Evolutionary conservation across 148 eudicot species (phyloP).

Genomic region (Cornus kousa): DNA sequence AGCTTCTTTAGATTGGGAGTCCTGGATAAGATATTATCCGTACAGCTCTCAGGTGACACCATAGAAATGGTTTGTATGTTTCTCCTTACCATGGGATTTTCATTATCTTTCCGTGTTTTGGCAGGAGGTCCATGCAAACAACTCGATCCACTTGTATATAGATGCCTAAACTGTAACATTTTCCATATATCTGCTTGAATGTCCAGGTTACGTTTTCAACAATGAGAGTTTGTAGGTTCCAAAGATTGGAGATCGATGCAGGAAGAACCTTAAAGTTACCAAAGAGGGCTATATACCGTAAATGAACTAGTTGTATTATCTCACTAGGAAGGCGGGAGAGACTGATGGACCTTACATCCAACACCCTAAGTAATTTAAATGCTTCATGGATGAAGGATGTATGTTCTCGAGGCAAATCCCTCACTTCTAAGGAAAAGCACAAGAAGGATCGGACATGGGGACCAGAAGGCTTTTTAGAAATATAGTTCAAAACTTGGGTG

Average conservation of each 20-base stretch:
- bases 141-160: slow-evolving; percentile 28
- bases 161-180: slow-evolving; percentile 36
- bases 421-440: slow-evolving; percentile 23
- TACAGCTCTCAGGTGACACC: slow-evolving; percentile 23
- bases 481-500: slow-evolving; percentile 22
- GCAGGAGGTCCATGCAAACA: slow-evolving; percentile 15
- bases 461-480: slow-evolving; percentile 23
- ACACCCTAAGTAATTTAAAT: slow-evolving; percentile 34
- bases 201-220: slow-evolving; percentile 24
- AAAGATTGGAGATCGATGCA: slow-evolving; percentile 19
- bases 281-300: slow-evolving; percentile 31
- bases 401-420: neutral
- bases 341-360: slow-evolving; percentile 25
- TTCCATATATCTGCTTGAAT: slow-evolving; percentile 37
- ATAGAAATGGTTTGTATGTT: slow-evolving; percentile 24
- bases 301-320: slow-evolving; percentile 21
- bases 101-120: slow-evolving; percentile 13
- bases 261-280: slow-evolving; percentile 27
- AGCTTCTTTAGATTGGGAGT: slow-evolving; percentile 21
- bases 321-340: slow-evolving; percentile 26
- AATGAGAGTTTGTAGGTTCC: slow-evolving; percentile 41
- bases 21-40: slow-evolving; percentile 22
- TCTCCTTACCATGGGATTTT: slow-evolving; percentile 13
- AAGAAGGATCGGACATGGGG: slow-evolving; percentile 35
- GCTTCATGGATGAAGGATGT: slow-evolving; percentile 25